Base-by-base conservation (phyloP, 345 rosid genomes). In the Erodium maritimum region DNA sequence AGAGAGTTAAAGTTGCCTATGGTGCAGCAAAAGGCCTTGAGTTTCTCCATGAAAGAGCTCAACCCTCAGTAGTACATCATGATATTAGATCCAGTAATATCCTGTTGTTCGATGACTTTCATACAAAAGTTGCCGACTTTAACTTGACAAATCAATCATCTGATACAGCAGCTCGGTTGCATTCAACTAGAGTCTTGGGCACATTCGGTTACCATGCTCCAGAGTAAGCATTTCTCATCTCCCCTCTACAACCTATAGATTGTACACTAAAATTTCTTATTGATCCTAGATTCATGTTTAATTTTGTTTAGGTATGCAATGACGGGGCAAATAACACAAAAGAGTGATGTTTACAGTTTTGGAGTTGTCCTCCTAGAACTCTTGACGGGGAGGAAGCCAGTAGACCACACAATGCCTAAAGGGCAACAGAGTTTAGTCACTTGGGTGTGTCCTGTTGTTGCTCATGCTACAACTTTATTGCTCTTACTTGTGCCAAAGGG, bases 151-250 rank as follows among this genome's bases (percentile, higher is more conserved):
- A 76, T 62, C 95, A 85, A 33, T 82, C 95, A 11, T 88, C 99
- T 1, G 99, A 94, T 54, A 78, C 93, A 0, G 87, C 95, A 17
- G 96, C 96, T 20, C 85, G 97, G 34, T 79, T 94, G 71, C 99
- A 94, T 62, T 90, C 97, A 0, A 94, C 99, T 45, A 78, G 99
- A 65, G 97, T 94, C 63, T 69, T 90, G 75, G 99, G 99, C 64
- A 94, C 99, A 19, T 94, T 94, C 24, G 99, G 99, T 13, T 94
- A 94, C 77, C 99, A 94, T 73, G 99, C 99, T 58, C 99, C 99
- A 8, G 99, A 94, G 99, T 89, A 51, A 67, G 53, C 19, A n/a
- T 51, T 19, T 51, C 1, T n/a, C 17, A 17, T 51, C 4, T 51
- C 4, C n/a, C n/a, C n/a, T n/a, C n/a, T n/a, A n/a, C n/a, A n/a